A percentile compares a stretch with the other conserved stretches of the same genome.
Conservation (phyloP, 176 grass and related monocot genomes). For the Musa itinerans region DNA sequence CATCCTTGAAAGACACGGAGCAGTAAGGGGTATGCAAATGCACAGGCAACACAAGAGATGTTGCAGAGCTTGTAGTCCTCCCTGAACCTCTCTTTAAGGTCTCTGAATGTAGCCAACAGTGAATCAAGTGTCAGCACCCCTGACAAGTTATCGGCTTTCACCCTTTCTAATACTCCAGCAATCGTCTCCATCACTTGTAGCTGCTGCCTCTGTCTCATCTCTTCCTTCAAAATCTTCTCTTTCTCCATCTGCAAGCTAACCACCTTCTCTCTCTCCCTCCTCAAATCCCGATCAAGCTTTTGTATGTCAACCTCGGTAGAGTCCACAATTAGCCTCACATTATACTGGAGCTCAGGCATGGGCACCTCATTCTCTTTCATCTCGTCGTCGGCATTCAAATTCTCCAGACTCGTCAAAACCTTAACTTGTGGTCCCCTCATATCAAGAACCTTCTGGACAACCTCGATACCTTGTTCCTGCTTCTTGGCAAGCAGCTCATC, state of each 20-base stretch:
- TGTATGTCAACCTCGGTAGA: conserved; percentile 54
- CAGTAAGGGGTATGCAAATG: conserved; percentile 49
- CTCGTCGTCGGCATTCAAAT: conserved; percentile 53
- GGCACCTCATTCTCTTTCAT: conserved; percentile 63
- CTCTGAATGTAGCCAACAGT: conserved; percentile 43
- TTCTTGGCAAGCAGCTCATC: conserved; percentile 67
- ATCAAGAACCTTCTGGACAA: conserved; percentile 68
- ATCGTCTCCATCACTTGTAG: conserved; percentile 60
- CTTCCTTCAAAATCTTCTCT: conserved; percentile 50
- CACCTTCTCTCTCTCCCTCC: conserved; percentile 51
- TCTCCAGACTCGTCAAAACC: conserved; percentile 51
- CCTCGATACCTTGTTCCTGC: conserved; percentile 35
- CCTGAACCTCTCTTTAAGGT: conserved; percentile 36
- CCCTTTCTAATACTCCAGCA: conserved; percentile 43
- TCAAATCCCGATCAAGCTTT: conserved; percentile 49
- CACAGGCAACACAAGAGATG: conserved; percentile 57
- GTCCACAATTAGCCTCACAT: conserved; percentile 61
- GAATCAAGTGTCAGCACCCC: conserved; percentile 50
- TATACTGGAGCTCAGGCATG: conserved; percentile 71
- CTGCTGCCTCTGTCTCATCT: conserved; percentile 43
- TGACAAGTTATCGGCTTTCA: conserved; percentile 36
- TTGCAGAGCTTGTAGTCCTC: conserved; percentile 82
- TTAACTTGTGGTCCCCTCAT: conserved; percentile 66
- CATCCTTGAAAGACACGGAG: conserved; percentile 66
- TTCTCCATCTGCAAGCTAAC: conserved; percentile 54